These are phyloP conservation scores for Rhizophagus clarus DNA, from an alignment of 192 early-diverging fungal species.

Conservation along the genomic window DNA sequence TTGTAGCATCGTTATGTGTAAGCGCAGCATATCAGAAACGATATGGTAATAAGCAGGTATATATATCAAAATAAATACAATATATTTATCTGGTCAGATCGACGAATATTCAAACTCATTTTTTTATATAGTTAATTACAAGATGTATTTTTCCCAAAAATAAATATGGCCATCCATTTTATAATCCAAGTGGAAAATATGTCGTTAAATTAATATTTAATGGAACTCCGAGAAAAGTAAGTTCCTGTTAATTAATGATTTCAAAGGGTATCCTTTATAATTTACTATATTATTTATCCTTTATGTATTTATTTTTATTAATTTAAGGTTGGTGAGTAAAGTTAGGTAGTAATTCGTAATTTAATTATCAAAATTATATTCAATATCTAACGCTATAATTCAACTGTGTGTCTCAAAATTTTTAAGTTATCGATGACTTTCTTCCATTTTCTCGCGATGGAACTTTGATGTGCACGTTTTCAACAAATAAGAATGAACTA, in stretches of 20 bases:
- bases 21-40: constrained; percentile 73
- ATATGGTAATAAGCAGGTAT: constrained; percentile 69
- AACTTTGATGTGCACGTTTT: constrained; percentile 87
- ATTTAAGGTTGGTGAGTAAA: constrained; percentile 32
- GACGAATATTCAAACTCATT: background rate
- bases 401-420: background rate
- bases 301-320: constrained; percentile 16
- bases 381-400: background rate
- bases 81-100: background rate
- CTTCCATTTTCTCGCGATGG: constrained; percentile 75
- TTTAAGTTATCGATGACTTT: constrained; percentile 81
- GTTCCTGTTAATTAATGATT: constrained; percentile 28
- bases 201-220: constrained; percentile 84
- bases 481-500: constrained; percentile 69
- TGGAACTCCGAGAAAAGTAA: constrained; percentile 79
- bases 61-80: background rate
- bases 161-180: constrained; percentile 66
- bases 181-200: constrained; percentile 90
- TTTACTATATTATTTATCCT: constrained; percentile 1
- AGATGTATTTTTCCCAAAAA: constrained; percentile 87
- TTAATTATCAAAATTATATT: background rate
- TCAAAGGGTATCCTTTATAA: background rate
- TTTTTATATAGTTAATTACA: constrained; percentile 66
- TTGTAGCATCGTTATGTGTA: constrained; percentile 91
- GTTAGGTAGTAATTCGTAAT: background rate